Base-by-base conservation (phyloP, 2,329 filamentous ascomycete species). In the Lomentospora prolificans region DNA sequence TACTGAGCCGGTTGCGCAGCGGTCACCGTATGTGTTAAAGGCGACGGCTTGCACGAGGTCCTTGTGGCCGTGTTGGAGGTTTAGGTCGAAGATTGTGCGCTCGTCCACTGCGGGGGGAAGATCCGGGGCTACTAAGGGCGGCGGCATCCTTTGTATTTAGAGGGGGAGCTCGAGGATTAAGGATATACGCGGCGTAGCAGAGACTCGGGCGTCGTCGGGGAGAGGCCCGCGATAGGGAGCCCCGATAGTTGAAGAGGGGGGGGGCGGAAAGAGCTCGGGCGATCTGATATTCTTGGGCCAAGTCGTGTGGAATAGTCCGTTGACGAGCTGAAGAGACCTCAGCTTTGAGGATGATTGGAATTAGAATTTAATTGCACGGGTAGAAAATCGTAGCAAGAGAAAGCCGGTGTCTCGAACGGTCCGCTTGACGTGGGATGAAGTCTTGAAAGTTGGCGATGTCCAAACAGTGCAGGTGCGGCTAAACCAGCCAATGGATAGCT, bases 11-110 rank as follows among this genome's bases (percentile, higher is more conserved):
- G 90, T 94, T 44, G 91, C 88, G 75, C 92, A 91, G 62, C 91
- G 88, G 64, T 90, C 91, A 63, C 91, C 92, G 69, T 95, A 95
- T 61, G 85, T 85, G 70, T 96, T 96, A 78, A 95, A 95, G 61
- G 89, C 86, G 59, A 92, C 85, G 56, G 89, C 86, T 61, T 91
- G 85, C 53, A 95, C 87, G 48, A 94, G 78, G 67, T 95, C 88
- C 64, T 84, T 81, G 70, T 91, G 87, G 62, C 85, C 85, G 67
- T 90, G 84, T 58, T 84, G 80, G 64, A 89, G 80, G 62, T 87
- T 82, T 59, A 79, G 70, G 58, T 81, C 77, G 61, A 82, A 80
- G 50, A 69, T 68, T 25, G 72, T 67, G 63, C 71, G 73, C 59
- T 79, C 76, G 58, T 77, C 74, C 56, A 53, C 44, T 36, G 51